These are phyloP conservation scores for Triticum urartu DNA, from an alignment of 176 grass and related monocot species.

Conservation along the genomic window DNA sequence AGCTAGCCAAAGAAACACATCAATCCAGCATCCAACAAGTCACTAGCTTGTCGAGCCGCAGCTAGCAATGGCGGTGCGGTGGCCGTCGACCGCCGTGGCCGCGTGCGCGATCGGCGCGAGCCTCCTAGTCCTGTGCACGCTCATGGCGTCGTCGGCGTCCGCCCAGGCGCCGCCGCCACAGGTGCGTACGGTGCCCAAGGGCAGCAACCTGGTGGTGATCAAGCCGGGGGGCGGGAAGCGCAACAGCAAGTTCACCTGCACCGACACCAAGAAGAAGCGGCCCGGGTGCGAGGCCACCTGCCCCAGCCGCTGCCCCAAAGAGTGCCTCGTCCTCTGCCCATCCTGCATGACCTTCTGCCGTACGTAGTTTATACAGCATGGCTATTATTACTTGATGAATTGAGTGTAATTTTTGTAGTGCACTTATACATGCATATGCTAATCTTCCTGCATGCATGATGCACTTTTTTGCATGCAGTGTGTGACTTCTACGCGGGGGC, in stretches of 20 bases:
- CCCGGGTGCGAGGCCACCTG: conserved; percentile 29
- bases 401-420: too few species aligned
- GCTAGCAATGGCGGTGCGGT: conserved; percentile 25
- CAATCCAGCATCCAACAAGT: not conserved
- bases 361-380: not conserved
- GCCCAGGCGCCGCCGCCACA: not conserved
- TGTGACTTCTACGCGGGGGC: conserved; percentile 49
- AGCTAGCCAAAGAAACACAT: not conserved
- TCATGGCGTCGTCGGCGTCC: not conserved
- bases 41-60: not conserved
- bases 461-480: not conserved
- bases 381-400: too few species aligned
- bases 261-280: not conserved
- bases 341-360: conserved; percentile 65
- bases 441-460: not conserved
- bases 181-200: not conserved
- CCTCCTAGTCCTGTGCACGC: not conserved
- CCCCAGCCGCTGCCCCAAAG: conserved; percentile 33
- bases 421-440: too few species aligned
- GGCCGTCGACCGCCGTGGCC: not conserved
- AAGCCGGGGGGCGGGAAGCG: not conserved
- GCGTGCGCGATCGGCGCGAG: not conserved
- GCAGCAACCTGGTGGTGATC: not conserved
- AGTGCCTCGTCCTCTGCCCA: conserved; percentile 58
- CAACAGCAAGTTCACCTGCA: conserved; percentile 38